These are phyloP conservation scores for Alnus rubra DNA, from an alignment of 306 rosid genomes.

Conservation along the genomic window DNA sequence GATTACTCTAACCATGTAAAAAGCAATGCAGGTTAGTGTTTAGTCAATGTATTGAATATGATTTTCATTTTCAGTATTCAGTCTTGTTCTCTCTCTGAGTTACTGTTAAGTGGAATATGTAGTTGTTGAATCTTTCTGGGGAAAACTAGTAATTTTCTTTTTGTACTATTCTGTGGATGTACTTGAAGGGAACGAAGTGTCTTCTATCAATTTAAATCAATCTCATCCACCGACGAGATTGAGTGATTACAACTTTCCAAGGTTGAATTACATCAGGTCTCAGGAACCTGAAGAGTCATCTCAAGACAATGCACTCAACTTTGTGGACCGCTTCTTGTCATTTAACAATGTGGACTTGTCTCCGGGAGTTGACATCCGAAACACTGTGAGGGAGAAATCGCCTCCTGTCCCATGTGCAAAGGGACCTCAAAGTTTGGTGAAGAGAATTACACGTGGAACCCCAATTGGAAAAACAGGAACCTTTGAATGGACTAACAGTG, in stretches of 20 bases:
- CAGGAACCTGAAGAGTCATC: conserved; percentile 49
- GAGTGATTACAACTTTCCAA: neutral
- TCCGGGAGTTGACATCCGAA: conserved; percentile 32
- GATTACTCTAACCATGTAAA: conserved; percentile 28
- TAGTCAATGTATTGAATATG: conserved; percentile 6
- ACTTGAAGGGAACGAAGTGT: conserved; percentile 42
- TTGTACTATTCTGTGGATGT: conserved; percentile 19
- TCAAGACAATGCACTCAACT: conserved; percentile 51
- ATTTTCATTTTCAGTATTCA: neutral
- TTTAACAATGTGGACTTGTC: conserved; percentile 30
- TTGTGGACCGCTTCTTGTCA: conserved; percentile 63
- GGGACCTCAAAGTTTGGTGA: conserved; percentile 53
- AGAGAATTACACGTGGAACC: conserved; percentile 36
- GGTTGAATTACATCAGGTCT: conserved; percentile 36
- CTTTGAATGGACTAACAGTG: conserved; percentile 48
- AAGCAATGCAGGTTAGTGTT: conserved; percentile 45
- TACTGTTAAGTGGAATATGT: neutral
- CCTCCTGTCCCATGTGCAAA: conserved; percentile 38
- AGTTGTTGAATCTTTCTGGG: conserved; percentile 5
- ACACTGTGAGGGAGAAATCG: conserved; percentile 41
- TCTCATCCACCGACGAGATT: conserved; percentile 5
- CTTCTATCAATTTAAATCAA: conserved; percentile 23
- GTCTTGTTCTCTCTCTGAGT: neutral
- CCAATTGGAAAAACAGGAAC: conserved; percentile 37
- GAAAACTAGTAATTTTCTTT: neutral